These are phyloP conservation scores for Capsella rubella DNA, from an alignment of 441 rosid species.

Conservation along the genomic window DNA sequence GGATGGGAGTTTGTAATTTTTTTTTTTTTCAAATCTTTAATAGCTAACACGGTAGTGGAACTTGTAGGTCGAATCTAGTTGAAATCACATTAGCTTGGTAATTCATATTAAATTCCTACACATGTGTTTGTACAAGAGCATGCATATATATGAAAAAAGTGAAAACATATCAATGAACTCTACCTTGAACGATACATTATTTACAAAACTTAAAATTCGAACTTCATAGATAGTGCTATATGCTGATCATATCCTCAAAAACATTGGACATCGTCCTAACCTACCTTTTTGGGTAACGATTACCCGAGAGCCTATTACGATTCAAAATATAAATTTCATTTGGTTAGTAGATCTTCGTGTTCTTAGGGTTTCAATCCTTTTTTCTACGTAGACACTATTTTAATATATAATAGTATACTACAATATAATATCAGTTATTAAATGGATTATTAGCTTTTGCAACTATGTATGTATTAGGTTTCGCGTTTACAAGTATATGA, in stretches of 20 bases:
- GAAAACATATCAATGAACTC: not conserved
- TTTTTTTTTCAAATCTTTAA: not conserved
- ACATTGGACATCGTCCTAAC: not conserved
- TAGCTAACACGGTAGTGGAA: conserved; percentile 3
- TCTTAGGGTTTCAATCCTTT: conserved; percentile 10
- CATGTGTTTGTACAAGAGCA: not conserved
- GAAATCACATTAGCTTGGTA: not conserved
- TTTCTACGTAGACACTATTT: not conserved
- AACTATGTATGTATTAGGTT: not conserved
- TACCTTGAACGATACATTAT: conserved; percentile 1
- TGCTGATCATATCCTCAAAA: conserved; percentile 16
- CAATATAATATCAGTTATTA: no score
- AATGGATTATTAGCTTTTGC: not conserved
- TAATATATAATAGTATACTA: not conserved
- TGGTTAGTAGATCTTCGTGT: not conserved
- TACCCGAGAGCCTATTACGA: conserved; percentile 1
- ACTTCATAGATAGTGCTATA: conserved; percentile 16
- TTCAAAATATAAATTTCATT: not conserved
- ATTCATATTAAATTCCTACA: not conserved
- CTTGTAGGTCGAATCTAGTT: conserved; percentile 18
- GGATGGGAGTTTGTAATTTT: not conserved
- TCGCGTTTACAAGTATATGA: not conserved
- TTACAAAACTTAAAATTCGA: not conserved
- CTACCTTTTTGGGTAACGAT: not conserved
- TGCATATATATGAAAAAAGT: conserved; percentile 4